These are phyloP conservation scores for Xylaria longipes DNA, from an alignment of 495 filamentous ascomycete species.

Conservation along the genomic window DNA sequence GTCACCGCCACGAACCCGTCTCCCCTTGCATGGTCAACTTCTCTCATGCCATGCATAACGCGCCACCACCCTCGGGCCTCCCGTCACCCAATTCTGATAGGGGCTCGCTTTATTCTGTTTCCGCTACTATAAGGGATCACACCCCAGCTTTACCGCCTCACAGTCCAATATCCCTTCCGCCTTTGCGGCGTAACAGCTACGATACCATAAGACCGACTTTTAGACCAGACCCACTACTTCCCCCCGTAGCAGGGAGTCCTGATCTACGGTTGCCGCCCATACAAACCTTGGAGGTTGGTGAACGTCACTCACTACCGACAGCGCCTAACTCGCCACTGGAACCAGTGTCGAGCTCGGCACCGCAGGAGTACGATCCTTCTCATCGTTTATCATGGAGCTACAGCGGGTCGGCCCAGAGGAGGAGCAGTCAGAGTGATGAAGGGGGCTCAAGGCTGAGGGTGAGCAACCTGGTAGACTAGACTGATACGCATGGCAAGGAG, in stretches of 20 bases:
- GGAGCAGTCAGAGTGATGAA: conserved; percentile 22
- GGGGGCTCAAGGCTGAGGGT: conserved; percentile 25
- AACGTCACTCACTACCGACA: conserved; percentile 34
- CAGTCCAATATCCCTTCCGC: conserved; percentile 38
- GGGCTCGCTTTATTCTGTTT: conserved; percentile 67
- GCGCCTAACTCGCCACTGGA: conserved; percentile 42
- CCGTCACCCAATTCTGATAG: conserved; percentile 76
- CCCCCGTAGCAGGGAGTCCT: background rate
- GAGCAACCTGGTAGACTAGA: conserved; percentile 26
- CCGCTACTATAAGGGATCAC: conserved; percentile 40
- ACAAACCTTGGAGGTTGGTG: conserved; percentile 3
- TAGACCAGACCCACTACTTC: conserved; percentile 9
- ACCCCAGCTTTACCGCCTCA: conserved; percentile 43
- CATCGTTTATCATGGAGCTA: background rate
- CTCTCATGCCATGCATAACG: conserved; percentile 40
- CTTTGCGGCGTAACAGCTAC: conserved; percentile 30
- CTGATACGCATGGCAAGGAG: background rate
- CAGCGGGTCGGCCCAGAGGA: background rate
- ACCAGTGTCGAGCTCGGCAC: background rate
- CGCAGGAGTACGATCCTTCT: conserved; percentile 8
- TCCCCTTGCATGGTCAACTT: conserved; percentile 19
- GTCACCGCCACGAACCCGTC: conserved; percentile 10
- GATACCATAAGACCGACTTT: conserved; percentile 9
- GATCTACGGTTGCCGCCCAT: conserved; percentile 27
- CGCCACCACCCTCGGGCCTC: conserved; percentile 61